These are phyloP conservation scores for Coemansia javaensis DNA, from an alignment of 192 early-diverging fungal genomes.

Conservation along the genomic window DNA sequence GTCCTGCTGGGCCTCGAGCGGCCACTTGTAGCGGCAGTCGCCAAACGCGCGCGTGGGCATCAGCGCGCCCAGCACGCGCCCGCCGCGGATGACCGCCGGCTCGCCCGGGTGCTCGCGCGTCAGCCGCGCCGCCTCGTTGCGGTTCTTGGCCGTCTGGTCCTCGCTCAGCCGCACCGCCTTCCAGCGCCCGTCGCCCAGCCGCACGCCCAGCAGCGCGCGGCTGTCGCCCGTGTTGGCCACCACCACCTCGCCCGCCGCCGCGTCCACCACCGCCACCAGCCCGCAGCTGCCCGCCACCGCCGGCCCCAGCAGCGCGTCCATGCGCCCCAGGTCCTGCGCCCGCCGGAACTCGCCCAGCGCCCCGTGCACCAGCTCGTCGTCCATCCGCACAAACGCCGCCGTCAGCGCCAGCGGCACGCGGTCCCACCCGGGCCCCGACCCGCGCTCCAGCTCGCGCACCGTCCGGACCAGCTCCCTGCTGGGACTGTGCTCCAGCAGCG, in stretches of 20 bases:
- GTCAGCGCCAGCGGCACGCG: slow-evolving; percentile 19
- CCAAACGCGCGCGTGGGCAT: slow-evolving; percentile 62
- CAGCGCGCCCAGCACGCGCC: slow-evolving; percentile 59
- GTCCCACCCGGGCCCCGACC: slow-evolving; percentile 34
- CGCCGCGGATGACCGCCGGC: slow-evolving; percentile 53
- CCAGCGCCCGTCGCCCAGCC: slow-evolving; percentile 44
- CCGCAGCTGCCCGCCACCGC: slow-evolving; percentile 41
- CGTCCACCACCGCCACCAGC: slow-evolving; percentile 32
- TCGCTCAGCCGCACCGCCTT: slow-evolving; percentile 54
- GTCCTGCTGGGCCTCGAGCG: slow-evolving; percentile 53
- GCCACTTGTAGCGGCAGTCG: slow-evolving; percentile 68
- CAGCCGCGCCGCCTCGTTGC: slow-evolving; percentile 53
- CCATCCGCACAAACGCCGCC: slow-evolving; percentile 27
- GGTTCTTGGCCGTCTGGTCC: slow-evolving; percentile 58
- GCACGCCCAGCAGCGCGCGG: slow-evolving; percentile 41
- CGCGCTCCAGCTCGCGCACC: slow-evolving; percentile 13
- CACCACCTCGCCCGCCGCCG: slow-evolving; percentile 20
- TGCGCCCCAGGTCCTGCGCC: slow-evolving; percentile 8
- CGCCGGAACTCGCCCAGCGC: slow-evolving; percentile 22
- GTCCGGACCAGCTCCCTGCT: slow-evolving; percentile 9
- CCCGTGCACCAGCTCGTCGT: slow-evolving; percentile 14
- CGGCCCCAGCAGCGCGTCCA: slow-evolving; percentile 32
- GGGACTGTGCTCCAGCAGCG: too few species aligned
- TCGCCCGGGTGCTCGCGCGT: slow-evolving; percentile 69
- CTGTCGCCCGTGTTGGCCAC: slow-evolving; percentile 44